Percentiles rank a stretch among this genome's conserved stretches.
Evolutionary conservation across 169 alveolate genomes (phyloP).

Genomic region (Pseudocohnilembus persalinus): DNA sequence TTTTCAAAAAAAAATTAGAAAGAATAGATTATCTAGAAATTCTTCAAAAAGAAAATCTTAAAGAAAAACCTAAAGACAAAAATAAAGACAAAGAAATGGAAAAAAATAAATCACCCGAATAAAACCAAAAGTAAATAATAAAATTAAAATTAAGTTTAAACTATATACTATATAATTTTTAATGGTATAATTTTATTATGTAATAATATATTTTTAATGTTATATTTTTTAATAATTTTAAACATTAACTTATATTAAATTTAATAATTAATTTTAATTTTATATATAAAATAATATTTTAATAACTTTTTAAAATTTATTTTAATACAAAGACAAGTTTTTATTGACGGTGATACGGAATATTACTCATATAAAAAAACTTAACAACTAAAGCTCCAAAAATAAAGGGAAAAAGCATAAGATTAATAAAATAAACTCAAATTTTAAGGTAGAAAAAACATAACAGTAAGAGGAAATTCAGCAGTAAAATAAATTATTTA

Average conservation of each 20-base stretch:
- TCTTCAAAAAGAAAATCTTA: slow-evolving; percentile 26
- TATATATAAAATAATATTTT: no score
- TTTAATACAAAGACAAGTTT: not conserved
- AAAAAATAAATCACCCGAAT: not conserved
- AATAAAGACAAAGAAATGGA: not conserved
- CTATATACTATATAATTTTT: no score
- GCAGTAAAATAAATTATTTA: not conserved
- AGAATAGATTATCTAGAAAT: slow-evolving; percentile 41
- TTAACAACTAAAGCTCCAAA: not conserved
- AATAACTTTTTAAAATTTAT: no score
- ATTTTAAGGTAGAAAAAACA: not conserved
- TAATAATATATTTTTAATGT: no score
- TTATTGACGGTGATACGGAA: not conserved
- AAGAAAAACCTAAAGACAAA: not conserved
- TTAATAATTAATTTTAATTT: no score
- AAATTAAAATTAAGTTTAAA: not conserved
- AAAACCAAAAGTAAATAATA: no score
- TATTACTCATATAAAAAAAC: not conserved
- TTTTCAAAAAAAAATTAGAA: slow-evolving; percentile 40
- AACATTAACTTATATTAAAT: no score
- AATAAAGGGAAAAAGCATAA: not conserved
- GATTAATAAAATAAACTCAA: not conserved
- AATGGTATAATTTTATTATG: no score
- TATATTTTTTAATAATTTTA: no score
- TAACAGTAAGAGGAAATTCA: not conserved